Percentiles rank a stretch among this genome's conserved stretches.
These are phyloP conservation scores for Calonectria henricotiae DNA, from an alignment of 2,329 filamentous ascomycete species.

Conservation along the genomic window DNA sequence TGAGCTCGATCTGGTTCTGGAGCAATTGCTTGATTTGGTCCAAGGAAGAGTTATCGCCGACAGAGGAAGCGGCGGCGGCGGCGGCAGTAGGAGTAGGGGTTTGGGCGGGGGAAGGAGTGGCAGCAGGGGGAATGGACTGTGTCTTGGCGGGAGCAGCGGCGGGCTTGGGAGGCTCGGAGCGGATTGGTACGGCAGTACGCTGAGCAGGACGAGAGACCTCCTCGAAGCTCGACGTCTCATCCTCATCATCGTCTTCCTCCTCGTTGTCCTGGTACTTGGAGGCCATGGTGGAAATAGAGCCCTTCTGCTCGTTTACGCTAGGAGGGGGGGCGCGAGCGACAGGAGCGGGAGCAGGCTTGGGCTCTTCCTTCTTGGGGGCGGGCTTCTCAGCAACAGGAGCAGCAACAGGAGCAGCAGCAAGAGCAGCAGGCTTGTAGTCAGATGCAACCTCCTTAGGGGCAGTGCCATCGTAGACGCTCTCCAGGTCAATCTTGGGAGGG, in stretches of 20 bases:
- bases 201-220: constrained; percentile 84
- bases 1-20: constrained; percentile 83
- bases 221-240: constrained; percentile 87
- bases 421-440: constrained; percentile 73
- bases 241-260: constrained; percentile 75
- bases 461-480: constrained; percentile 90
- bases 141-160: constrained; percentile 57
- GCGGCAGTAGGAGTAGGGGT: constrained; percentile 55
- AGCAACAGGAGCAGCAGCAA: constrained; percentile 61
- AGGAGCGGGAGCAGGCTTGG: constrained; percentile 70
- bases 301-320: constrained; percentile 87
- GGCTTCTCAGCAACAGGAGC: constrained; percentile 61
- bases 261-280: constrained; percentile 86
- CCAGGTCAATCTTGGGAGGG: constrained; percentile 93
- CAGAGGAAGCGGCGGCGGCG: constrained; percentile 53
- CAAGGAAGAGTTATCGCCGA: constrained; percentile 75
- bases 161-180: constrained; percentile 61
- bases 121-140: constrained; percentile 42
- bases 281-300: constrained; percentile 88
- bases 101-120: constrained; percentile 51
- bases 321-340: constrained; percentile 69
- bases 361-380: constrained; percentile 58
- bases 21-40: constrained; percentile 85
- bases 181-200: constrained; percentile 64
- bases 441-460: constrained; percentile 83